These are phyloP conservation scores for Leucoagaricus sp. DNA, from an alignment of 1,284 basidiomycete genomes.

Conservation along the genomic window DNA sequence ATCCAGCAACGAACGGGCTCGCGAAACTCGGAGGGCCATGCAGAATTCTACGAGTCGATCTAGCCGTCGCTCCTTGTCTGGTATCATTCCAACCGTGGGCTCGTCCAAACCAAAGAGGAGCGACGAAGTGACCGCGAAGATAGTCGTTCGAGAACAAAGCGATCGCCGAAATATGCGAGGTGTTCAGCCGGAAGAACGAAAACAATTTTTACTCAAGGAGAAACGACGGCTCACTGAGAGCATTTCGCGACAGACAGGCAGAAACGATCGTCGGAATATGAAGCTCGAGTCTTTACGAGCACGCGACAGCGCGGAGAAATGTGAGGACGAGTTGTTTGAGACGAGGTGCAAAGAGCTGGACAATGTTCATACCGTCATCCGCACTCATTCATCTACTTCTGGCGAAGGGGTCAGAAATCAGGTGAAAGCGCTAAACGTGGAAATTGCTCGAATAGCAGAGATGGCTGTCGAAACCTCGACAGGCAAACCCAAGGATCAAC, in stretches of 20 bases:
- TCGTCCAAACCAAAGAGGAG: too few species aligned
- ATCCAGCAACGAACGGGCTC: too few species aligned
- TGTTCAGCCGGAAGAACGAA: too few species aligned
- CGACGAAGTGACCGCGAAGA: too few species aligned
- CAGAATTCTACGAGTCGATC: too few species aligned
- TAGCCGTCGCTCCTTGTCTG: too few species aligned
- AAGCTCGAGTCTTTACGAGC: background rate
- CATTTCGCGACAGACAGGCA: background rate
- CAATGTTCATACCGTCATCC: background rate
- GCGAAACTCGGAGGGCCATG: too few species aligned
- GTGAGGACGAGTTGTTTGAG: conserved; percentile 3
- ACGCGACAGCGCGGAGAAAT: background rate
- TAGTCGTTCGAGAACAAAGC: too few species aligned
- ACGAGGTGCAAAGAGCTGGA: conserved; percentile 1
- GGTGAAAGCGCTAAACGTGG: background rate
- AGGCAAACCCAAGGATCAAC: too few species aligned
- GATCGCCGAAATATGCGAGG: too few species aligned
- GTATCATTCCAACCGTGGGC: too few species aligned
- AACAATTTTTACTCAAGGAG: too few species aligned
- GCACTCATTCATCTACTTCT: background rate
- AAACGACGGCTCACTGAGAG: background rate
- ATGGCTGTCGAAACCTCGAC: background rate
- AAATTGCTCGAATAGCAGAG: background rate
- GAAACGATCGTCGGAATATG: background rate
- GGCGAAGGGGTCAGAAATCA: background rate